Conservation (phyloP, 306 rosid genomes). For the Vigna nakashimae region DNA sequence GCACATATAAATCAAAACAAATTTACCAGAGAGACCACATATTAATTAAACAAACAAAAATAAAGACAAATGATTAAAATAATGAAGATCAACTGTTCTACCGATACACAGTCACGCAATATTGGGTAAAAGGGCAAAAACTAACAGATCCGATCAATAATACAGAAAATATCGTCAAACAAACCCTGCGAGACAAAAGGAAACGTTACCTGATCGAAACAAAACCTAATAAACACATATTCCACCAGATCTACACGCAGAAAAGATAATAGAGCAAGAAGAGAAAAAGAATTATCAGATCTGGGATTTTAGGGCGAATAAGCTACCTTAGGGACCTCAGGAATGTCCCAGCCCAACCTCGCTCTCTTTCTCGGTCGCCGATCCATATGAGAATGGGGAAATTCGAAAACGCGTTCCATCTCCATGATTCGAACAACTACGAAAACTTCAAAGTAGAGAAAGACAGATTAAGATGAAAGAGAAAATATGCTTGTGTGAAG, state of each 20-base stretch:
- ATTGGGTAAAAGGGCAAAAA: background rate
- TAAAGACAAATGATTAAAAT: background rate
- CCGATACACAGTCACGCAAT: background rate
- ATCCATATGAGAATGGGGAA: slow-evolving; percentile 83
- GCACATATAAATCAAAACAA: background rate
- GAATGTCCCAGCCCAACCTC: slow-evolving; percentile 95
- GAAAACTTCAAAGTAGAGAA: slow-evolving; percentile 10
- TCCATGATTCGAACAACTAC: slow-evolving; percentile 41
- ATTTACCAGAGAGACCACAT: background rate
- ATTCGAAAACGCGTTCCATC: slow-evolving; percentile 88
- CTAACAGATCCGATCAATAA: slow-evolving; percentile 20
- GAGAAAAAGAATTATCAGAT: slow-evolving; percentile 47
- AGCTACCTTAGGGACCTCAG: slow-evolving; percentile 84
- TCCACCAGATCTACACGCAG: slow-evolving; percentile 52
- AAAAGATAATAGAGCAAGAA: slow-evolving; percentile 9
- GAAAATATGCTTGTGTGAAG: background rate
- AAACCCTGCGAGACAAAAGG: background rate
- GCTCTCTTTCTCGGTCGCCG: slow-evolving; percentile 94
- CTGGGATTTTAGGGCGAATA: slow-evolving; percentile 23
- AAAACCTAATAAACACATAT: slow-evolving; percentile 40
- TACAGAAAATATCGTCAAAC: background rate
- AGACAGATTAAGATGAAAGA: slow-evolving; percentile 2
- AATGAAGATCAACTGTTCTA: background rate
- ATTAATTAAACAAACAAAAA: background rate
- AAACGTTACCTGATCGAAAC: slow-evolving; percentile 31